Base-by-base conservation (phyloP, 1,284 basidiomycete species). In the Papiliotrema terrestris region DNA sequence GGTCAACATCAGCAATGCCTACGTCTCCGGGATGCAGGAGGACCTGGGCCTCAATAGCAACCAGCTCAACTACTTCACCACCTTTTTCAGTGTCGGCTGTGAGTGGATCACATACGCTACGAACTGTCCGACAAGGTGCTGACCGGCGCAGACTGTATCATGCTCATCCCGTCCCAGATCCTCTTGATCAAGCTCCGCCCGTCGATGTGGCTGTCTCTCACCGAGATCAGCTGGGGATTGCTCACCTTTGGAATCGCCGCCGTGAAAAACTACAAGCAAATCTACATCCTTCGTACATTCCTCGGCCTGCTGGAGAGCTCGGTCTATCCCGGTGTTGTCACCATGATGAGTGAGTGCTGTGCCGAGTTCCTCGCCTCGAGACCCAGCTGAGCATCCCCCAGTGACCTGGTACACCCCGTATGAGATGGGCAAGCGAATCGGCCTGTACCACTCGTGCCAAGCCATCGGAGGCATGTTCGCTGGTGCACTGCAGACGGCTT, bases 21-120 rank as follows among this genome's bases (percentile, higher is more conserved):
- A 74, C 49, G 86, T 90, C 17, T 87, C 86, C 3, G 89, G 88
- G 3, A 89, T 91, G 87, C 84, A 82, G 61, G 86, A 90, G 72
- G 87, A 88, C 43, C 80, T 90, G 37, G 65, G 80, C 56, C 85
- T 89, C 82, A 73, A 79, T 48, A 86, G 86, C 35, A 86, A 82
- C 41, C 80, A 89, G 56, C 84, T 83, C 68, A 89, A 32, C 29
- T 32, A 32, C 29, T 32, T 32, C 11, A 32, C 29, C 11, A 32
- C 29, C 29, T 32, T 6, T 11, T 32, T 32, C 29, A 32, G 29
- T 11, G 29, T 32, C 11, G 29, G 29, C 6, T 32, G 29, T 32
- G 48, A 20, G 55, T 54, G 47, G 19, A 32, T 5, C 29, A 6
- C 13, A 29, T 25, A 8, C 26, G n/a, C 5, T 35, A 15, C 22